A percentile compares a stretch with the other conserved stretches of the same genome.
phyloP scores from a whole-genome alignment of 208 protist genomes.

The Vickermania spadyakhi region DNA sequence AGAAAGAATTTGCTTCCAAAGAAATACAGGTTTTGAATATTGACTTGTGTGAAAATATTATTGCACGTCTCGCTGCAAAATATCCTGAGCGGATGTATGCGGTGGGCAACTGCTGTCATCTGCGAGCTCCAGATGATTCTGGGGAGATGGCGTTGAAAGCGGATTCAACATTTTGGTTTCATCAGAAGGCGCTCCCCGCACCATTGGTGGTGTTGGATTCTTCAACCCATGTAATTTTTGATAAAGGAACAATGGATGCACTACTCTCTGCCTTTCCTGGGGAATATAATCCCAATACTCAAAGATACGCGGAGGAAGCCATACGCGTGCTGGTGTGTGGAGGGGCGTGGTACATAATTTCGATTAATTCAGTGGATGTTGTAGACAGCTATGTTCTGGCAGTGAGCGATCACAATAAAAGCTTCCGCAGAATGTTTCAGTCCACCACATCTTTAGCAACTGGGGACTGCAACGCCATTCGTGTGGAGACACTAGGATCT shows the following conservation, averaged over 20 bases:
- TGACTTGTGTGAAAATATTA: constrained; percentile 41
- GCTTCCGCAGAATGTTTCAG: constrained; percentile 15
- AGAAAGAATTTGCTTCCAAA: background rate
- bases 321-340: constrained; percentile 22
- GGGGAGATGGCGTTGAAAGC: too few species aligned
- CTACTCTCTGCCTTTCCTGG: constrained; percentile 50
- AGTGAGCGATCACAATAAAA: constrained; percentile 11
- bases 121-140: constrained; percentile 8
- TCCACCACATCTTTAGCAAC: constrained; percentile 16
- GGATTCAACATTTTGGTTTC: background rate
- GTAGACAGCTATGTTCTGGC: constrained; percentile 35
- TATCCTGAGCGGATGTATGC: constrained; percentile 31
- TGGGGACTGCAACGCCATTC: constrained; percentile 11
- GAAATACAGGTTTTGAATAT: constrained; percentile 33
- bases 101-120: constrained; percentile 36
- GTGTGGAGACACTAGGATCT: constrained; percentile 44
- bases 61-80: constrained; percentile 11
- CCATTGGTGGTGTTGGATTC: constrained; percentile 5
- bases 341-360: constrained; percentile 40
- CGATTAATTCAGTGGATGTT: constrained; percentile 45
- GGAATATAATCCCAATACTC: constrained; percentile 44
- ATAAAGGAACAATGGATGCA: constrained; percentile 57
- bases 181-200: background rate
- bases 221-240: constrained; percentile 35
- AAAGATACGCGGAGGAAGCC: constrained; percentile 23